These are phyloP conservation scores for Scytalidium lignicola DNA, from an alignment of 2,329 filamentous ascomycete species.

Conservation along the genomic window DNA sequence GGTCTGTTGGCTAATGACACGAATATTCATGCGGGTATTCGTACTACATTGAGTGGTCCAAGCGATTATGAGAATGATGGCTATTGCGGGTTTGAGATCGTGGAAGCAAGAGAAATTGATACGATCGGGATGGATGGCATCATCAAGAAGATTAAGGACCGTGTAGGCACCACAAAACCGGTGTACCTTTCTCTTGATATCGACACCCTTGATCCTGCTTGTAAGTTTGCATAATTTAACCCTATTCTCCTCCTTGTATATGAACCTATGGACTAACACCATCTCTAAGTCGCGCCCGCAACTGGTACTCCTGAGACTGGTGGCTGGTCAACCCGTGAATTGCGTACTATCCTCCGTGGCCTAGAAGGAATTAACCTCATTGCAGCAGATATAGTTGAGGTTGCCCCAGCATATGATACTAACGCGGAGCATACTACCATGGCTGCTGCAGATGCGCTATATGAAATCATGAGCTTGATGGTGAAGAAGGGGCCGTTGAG, in stretches of 20 bases:
- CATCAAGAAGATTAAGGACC: constrained; percentile 69
- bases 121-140: constrained; percentile 68
- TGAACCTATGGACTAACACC: constrained; percentile 8
- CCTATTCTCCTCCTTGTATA: not conserved
- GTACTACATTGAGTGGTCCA: constrained; percentile 72
- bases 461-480: constrained; percentile 78
- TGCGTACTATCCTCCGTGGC: constrained; percentile 66
- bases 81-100: constrained; percentile 78
- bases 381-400: constrained; percentile 68
- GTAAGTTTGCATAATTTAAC: constrained; percentile 33
- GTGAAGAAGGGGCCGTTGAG: constrained; percentile 71
- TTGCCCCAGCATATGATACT: constrained; percentile 67
- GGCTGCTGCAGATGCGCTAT: constrained; percentile 65
- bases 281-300: constrained; percentile 55
- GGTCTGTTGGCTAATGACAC: constrained; percentile 75
- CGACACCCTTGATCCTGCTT: constrained; percentile 81
- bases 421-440: constrained; percentile 71
- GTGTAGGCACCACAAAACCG: constrained; percentile 68
- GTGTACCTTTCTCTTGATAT: constrained; percentile 85
- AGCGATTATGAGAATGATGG: constrained; percentile 82
- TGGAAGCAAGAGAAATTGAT: constrained; percentile 69
- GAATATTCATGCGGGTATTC: constrained; percentile 84
- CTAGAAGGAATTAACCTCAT: constrained; percentile 65
- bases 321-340: constrained; percentile 69
- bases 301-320: constrained; percentile 74